phyloP scores from a whole-genome alignment of 1,139 yeast species.

The Entelexis sorbosivorans region DNA sequence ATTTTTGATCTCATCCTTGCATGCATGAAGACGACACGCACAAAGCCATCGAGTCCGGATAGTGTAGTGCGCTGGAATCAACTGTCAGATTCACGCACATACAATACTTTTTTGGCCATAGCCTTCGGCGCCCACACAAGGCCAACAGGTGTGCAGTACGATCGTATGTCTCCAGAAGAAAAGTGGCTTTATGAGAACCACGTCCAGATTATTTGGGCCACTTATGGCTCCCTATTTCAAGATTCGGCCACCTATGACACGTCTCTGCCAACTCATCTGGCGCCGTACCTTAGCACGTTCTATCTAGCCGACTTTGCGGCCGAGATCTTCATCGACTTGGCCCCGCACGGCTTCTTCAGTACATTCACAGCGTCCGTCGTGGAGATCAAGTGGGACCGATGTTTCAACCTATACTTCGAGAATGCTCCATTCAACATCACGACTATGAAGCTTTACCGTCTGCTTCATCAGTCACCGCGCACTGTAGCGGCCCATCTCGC shows the following conservation, averaged over 20 bases:
- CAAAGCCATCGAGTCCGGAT: background rate
- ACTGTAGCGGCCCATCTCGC: background rate
- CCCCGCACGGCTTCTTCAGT: background rate
- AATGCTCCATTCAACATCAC: background rate
- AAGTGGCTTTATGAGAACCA: slow-evolving; percentile 4
- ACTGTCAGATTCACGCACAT: slow-evolving; percentile 10
- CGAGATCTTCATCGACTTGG: slow-evolving; percentile 15
- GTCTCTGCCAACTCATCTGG: slow-evolving; percentile 6
- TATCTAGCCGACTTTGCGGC: slow-evolving; percentile 14
- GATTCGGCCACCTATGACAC: background rate
- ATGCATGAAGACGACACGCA: background rate
- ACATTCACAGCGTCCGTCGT: background rate
- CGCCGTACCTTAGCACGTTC: background rate
- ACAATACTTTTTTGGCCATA: slow-evolving; percentile 1
- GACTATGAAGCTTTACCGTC: background rate
- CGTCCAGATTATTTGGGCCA: background rate
- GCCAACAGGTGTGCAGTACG: background rate
- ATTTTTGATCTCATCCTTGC: background rate
- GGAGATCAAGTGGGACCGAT: background rate
- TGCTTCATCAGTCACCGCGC: slow-evolving; percentile 4
- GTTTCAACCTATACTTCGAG: background rate
- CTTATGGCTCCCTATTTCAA: background rate
- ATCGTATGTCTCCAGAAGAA: background rate
- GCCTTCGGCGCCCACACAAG: slow-evolving; percentile 13
- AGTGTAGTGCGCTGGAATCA: background rate